These are phyloP conservation scores for Cladobotryum mycophilum DNA, from an alignment of 2,329 filamentous ascomycete species.

Conservation along the genomic window DNA sequence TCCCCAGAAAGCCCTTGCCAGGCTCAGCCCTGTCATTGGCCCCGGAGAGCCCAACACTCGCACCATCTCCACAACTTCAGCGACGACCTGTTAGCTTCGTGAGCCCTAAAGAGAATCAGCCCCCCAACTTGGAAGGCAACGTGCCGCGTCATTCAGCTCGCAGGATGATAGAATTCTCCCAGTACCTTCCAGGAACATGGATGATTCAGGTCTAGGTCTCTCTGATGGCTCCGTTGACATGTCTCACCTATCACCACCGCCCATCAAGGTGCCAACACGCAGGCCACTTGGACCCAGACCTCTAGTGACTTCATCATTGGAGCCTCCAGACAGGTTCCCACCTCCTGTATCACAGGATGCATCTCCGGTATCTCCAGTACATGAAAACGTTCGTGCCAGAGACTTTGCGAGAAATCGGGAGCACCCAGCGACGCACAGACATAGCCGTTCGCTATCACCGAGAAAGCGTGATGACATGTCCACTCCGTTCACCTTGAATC, in stretches of 20 bases:
- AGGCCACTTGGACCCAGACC: conserved; percentile 25
- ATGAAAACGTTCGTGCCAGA: background rate
- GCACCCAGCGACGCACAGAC: background rate
- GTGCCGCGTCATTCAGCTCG: conserved; percentile 18
- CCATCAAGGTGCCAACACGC: conserved; percentile 16
- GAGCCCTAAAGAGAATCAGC: background rate
- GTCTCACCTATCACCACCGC: conserved; percentile 11
- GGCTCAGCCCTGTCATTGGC: conserved; percentile 22
- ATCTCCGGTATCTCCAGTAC: background rate
- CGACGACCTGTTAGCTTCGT: background rate
- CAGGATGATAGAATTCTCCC: conserved; percentile 12
- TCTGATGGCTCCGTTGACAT: conserved; percentile 4
- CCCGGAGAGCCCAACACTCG: conserved; percentile 18
- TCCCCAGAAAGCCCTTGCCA: conserved; percentile 48
- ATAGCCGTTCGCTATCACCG: conserved; percentile 32
- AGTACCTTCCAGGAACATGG: conserved; percentile 8
- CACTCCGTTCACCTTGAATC: conserved; percentile 47
- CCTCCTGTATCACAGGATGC: background rate
- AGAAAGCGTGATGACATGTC: conserved; percentile 24
- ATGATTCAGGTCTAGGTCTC: conserved; percentile 10
- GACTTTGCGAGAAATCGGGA: conserved; percentile 4
- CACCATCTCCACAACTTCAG: conserved; percentile 4
- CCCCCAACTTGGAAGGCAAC: background rate
- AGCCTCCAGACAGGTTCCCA: background rate
- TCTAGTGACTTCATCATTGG: conserved; percentile 7